These are phyloP conservation scores for Uromyces viciae-fabae DNA, from an alignment of 1,284 basidiomycete genomes.

Conservation along the genomic window DNA sequence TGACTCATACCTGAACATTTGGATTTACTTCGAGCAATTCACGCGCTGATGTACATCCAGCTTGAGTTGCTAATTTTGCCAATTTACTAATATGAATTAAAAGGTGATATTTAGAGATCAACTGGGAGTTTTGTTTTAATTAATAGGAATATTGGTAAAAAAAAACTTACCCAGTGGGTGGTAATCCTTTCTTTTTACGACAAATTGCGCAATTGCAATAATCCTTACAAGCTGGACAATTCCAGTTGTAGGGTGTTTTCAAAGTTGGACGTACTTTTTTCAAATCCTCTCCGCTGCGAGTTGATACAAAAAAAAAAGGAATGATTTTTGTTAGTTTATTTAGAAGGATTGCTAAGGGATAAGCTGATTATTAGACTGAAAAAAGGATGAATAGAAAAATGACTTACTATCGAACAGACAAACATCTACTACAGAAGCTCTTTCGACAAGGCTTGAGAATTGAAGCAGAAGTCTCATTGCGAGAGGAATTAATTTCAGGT, in stretches of 20 bases:
- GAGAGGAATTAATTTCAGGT: neutral
- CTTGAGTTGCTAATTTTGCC: constrained; percentile 22
- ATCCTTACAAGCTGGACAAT: constrained; percentile 43
- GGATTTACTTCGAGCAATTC: constrained; percentile 36
- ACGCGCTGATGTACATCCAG: constrained; percentile 30
- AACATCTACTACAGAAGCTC: constrained; percentile 33
- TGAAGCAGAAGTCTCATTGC: neutral
- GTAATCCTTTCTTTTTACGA: constrained; percentile 43
- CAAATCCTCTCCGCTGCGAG: constrained; percentile 33
- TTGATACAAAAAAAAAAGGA: no score
- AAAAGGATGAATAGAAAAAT: neutral
- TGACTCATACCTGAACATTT: constrained; percentile 29
- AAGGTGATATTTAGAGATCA: no score
- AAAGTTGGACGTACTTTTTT: constrained; percentile 15
- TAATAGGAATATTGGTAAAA: no score
- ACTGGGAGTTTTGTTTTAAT: no score
- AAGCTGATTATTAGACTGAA: neutral
- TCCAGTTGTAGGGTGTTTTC: constrained; percentile 19
- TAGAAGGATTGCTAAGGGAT: neutral
- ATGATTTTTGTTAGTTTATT: neutral
- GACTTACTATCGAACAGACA: constrained; percentile 42
- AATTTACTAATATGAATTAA: constrained; percentile 17
- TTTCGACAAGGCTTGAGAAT: constrained; percentile 2
- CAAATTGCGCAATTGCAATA: constrained; percentile 44
- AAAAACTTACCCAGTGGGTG: constrained; percentile 37